Conservation (phyloP, 345 rosid species). For the Euphorbia pulcherrima region DNA sequence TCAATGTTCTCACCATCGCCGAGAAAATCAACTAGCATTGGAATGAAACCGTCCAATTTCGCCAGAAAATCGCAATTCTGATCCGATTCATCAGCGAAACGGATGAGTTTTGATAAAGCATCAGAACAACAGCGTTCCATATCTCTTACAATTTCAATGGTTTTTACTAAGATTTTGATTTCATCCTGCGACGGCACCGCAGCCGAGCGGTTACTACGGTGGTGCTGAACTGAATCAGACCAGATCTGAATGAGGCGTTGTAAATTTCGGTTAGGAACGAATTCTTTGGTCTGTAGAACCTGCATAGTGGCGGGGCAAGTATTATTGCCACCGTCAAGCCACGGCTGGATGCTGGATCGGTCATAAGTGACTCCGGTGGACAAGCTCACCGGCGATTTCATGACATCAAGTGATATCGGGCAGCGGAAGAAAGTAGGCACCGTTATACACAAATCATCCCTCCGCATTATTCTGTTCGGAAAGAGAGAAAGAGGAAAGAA, state of each 20-base stretch:
- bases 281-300: constrained; percentile 58
- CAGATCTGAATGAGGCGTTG: constrained; percentile 82
- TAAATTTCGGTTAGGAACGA: constrained; percentile 75
- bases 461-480: constrained; percentile 41
- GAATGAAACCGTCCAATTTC: constrained; percentile 39
- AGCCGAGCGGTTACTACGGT: constrained; percentile 11
- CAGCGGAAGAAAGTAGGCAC: constrained; percentile 78
- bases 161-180: constrained; percentile 26
- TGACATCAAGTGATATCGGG: constrained; percentile 92
- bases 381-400: constrained; percentile 90
- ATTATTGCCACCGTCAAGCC: constrained; percentile 86
- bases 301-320: constrained; percentile 99
- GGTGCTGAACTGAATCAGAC: constrained; percentile 48
- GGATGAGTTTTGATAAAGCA: constrained; percentile 33
- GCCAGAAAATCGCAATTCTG: constrained; percentile 52
- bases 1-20: constrained; percentile 19
- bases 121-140: constrained; percentile 14
- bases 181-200: constrained; percentile 35
- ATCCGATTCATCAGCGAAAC: constrained; percentile 53
- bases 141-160: constrained; percentile 14
- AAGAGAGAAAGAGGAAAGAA: constrained; percentile 18
- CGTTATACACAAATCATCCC: constrained; percentile 65
- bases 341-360: constrained; percentile 73
- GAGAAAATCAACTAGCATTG: constrained; percentile 48
- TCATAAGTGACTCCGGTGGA: constrained; percentile 96